Conservation (phyloP, 2,329 filamentous ascomycete genomes). For the Talaromyces sp. region DNA sequence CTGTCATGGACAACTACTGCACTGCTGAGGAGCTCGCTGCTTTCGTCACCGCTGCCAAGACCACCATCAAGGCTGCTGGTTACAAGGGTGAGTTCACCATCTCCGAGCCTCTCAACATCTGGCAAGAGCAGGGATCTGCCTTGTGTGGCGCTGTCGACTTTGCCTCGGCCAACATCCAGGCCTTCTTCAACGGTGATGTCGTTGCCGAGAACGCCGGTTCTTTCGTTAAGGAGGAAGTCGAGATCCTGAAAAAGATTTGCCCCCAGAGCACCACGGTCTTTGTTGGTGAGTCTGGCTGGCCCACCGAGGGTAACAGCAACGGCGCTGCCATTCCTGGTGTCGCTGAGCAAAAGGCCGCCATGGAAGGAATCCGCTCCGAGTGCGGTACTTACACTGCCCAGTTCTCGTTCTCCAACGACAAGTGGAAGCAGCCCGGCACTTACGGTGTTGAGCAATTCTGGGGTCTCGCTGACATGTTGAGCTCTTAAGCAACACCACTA, state of each 20-base stretch:
- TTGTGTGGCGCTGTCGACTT: conserved; percentile 75
- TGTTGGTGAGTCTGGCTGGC: conserved; percentile 91
- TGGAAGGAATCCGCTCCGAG: conserved; percentile 62
- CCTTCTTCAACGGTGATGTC: conserved; percentile 80
- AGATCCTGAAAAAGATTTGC: conserved; percentile 67
- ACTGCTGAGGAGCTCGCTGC: conserved; percentile 58
- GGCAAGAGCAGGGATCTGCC: conserved; percentile 54
- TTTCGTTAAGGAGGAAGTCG: conserved; percentile 71
- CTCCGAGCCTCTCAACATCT: conserved; percentile 76
- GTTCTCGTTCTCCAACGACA: conserved; percentile 75
- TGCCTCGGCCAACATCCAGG: conserved; percentile 81
- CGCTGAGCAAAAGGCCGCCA: conserved; percentile 64
- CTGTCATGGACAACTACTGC: conserved; percentile 69
- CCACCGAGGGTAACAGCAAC: conserved; percentile 63
- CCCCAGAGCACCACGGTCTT: conserved; percentile 47
- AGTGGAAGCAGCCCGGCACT: conserved; percentile 69
- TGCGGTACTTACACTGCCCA: conserved; percentile 68
- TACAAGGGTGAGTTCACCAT: conserved; percentile 76
- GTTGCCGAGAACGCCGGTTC: conserved; percentile 61
- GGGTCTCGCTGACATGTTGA: conserved; percentile 41
- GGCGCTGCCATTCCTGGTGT: conserved; percentile 65
- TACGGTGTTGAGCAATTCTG: conserved; percentile 77
- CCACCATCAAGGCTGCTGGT: conserved; percentile 56
- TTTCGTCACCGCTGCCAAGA: conserved; percentile 66
- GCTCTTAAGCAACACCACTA: background rate